Conservation (phyloP, 2,329 filamentous ascomycete species). For the Fusarium sambucinum region DNA sequence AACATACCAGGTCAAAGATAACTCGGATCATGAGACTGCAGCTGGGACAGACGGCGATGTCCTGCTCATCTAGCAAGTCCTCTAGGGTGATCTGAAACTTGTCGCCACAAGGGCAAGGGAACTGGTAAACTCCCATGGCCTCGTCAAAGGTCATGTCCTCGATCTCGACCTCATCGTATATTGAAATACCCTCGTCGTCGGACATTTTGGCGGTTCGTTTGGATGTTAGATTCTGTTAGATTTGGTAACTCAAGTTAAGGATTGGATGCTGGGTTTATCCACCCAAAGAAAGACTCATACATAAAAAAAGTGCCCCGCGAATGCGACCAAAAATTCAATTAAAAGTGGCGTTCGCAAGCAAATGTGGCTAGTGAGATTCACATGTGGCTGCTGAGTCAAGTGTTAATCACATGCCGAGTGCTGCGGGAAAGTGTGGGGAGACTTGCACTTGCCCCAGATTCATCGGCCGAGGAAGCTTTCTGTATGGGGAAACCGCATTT, state of each 20-base stretch:
- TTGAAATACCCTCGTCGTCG: constrained; percentile 73
- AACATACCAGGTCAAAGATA: constrained; percentile 84
- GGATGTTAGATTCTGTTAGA: background rate
- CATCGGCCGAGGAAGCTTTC: constrained; percentile 48
- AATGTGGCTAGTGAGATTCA: constrained; percentile 13
- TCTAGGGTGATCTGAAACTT: constrained; percentile 90
- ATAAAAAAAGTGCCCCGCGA: constrained; percentile 46
- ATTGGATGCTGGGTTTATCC: constrained; percentile 2
- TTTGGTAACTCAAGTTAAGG: background rate
- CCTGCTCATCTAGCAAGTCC: constrained; percentile 88
- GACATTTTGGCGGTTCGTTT: constrained; percentile 61
- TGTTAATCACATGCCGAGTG: constrained; percentile 49
- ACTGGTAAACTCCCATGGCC: constrained; percentile 88
- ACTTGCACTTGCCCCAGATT: constrained; percentile 45
- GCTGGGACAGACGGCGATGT: constrained; percentile 97
- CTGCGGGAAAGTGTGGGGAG: constrained; percentile 42
- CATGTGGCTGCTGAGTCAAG: constrained; percentile 31
- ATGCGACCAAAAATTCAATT: constrained; percentile 39
- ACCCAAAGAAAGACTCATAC: constrained; percentile 10
- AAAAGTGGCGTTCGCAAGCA: constrained; percentile 31
- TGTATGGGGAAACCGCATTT: constrained; percentile 30
- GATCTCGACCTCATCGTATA: constrained; percentile 99
- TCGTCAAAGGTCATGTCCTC: constrained; percentile 96
- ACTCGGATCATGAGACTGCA: constrained; percentile 97
- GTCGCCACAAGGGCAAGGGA: constrained; percentile 97